Percentiles rank a stretch among this genome's conserved stretches.
Evolutionary conservation across 2,329 filamentous ascomycete genomes (phyloP).

Genomic region (Fusarium sp.): DNA sequence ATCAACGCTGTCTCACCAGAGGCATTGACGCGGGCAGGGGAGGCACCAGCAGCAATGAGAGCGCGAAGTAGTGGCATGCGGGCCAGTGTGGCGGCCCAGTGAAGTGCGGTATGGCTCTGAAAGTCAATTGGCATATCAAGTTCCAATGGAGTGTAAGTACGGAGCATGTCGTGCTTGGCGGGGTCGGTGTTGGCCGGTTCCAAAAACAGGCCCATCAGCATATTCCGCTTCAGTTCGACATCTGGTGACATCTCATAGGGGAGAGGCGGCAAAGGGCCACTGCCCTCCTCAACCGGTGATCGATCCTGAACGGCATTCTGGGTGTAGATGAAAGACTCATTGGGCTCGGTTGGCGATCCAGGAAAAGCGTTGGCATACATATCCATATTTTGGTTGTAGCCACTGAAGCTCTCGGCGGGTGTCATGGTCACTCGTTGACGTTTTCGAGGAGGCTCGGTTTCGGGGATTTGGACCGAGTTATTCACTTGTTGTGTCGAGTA

Average conservation of each 20-base stretch:
- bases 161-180: constrained; percentile 78
- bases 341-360: constrained; percentile 80
- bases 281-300: constrained; percentile 58
- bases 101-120: constrained; percentile 87
- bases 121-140: constrained; percentile 92
- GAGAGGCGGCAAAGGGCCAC: constrained; percentile 71
- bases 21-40: constrained; percentile 85
- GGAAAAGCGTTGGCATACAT: constrained; percentile 61
- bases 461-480: constrained; percentile 48
- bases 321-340: constrained; percentile 78
- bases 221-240: constrained; percentile 80
- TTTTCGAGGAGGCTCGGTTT: constrained; percentile 83
- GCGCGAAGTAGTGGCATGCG: constrained; percentile 83
- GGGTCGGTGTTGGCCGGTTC: constrained; percentile 75
- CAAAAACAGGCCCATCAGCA: constrained; percentile 84
- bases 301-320: constrained; percentile 57
- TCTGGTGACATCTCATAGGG: constrained; percentile 68
- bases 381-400: constrained; percentile 60
- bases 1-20: constrained; percentile 93
- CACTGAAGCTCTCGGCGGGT: constrained; percentile 66
- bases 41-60: constrained; percentile 84
- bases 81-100: constrained; percentile 95
- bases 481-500: constrained; percentile 69
- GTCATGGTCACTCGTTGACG: constrained; percentile 69
- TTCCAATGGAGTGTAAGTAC: constrained; percentile 78